Conservation (phyloP, 495 filamentous ascomycete genomes). For the Cercophora sp. region DNA sequence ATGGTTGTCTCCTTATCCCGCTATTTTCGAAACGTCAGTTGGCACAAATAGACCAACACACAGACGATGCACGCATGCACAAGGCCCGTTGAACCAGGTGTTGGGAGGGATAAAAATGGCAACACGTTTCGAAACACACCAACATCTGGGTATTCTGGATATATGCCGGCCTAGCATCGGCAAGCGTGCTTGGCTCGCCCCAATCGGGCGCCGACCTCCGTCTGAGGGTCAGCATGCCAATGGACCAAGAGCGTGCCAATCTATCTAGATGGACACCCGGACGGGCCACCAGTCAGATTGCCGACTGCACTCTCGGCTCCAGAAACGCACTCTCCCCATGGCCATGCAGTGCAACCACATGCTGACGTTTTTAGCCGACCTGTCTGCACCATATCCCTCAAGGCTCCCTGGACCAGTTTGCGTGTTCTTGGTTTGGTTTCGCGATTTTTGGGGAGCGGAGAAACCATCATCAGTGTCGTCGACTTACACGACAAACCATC, state of each 20-base stretch:
- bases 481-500: neutral
- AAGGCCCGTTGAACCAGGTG: neutral
- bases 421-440: too few species aligned
- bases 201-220: neutral
- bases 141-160: neutral
- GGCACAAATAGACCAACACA: neutral
- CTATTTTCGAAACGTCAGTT: too few species aligned
- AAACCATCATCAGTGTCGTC: too few species aligned
- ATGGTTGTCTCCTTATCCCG: too few species aligned
- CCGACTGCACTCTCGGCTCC: neutral
- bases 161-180: neutral
- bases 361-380: constrained; percentile 11
- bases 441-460: too few species aligned
- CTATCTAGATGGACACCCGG: neutral
- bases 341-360: constrained; percentile 7
- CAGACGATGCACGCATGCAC: neutral
- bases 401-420: too few species aligned
- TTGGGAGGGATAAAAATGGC: constrained; percentile 2
- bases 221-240: neutral
- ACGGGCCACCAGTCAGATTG: neutral
- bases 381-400: too few species aligned
- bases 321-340: neutral
- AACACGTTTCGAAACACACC: constrained; percentile 6
- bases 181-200: neutral
- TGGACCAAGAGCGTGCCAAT: neutral